Evolutionary conservation across 2,329 filamentous ascomycete genomes (phyloP).

Genomic region (Hypoxylon sp.): DNA sequence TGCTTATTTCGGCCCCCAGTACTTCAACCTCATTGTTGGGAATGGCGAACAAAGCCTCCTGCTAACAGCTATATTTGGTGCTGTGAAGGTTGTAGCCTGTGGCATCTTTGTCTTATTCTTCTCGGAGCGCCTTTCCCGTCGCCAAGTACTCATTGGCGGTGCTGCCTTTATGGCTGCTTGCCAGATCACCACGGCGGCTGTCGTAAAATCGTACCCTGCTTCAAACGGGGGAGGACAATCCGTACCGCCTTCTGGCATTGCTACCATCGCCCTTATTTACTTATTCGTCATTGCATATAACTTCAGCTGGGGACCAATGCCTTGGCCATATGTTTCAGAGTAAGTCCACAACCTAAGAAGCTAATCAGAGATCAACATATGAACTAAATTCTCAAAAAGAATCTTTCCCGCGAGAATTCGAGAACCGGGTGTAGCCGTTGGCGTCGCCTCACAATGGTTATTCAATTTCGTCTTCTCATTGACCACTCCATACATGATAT

Average conservation of each 20-base stretch:
- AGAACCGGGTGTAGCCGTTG: slow-evolving; percentile 63
- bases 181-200: slow-evolving; percentile 60
- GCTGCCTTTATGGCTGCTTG: slow-evolving; percentile 62
- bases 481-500: slow-evolving; percentile 65
- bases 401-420: slow-evolving; percentile 65
- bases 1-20: slow-evolving; percentile 69
- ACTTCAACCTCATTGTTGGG: slow-evolving; percentile 66
- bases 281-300: slow-evolving; percentile 68
- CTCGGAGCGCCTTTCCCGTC: slow-evolving; percentile 63
- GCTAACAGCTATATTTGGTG: slow-evolving; percentile 67
- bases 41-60: slow-evolving; percentile 61
- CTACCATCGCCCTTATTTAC: slow-evolving; percentile 68
- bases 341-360: slow-evolving; percentile 39
- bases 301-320: slow-evolving; percentile 65
- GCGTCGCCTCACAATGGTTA: slow-evolving; percentile 63
- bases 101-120: slow-evolving; percentile 67
- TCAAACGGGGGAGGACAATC: slow-evolving; percentile 46
- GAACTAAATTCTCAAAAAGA: slow-evolving; percentile 43
- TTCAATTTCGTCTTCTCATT: slow-evolving; percentile 66
- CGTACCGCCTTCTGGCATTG: slow-evolving; percentile 61
- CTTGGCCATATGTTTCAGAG: slow-evolving; percentile 66
- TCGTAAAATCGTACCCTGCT: slow-evolving; percentile 60
- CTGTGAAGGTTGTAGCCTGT: slow-evolving; percentile 66
- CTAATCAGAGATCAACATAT: neutral
- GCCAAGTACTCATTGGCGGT: slow-evolving; percentile 59